These are phyloP conservation scores for Dipodascus albidus DNA, from an alignment of 805 yeast species.

Conservation along the genomic window DNA sequence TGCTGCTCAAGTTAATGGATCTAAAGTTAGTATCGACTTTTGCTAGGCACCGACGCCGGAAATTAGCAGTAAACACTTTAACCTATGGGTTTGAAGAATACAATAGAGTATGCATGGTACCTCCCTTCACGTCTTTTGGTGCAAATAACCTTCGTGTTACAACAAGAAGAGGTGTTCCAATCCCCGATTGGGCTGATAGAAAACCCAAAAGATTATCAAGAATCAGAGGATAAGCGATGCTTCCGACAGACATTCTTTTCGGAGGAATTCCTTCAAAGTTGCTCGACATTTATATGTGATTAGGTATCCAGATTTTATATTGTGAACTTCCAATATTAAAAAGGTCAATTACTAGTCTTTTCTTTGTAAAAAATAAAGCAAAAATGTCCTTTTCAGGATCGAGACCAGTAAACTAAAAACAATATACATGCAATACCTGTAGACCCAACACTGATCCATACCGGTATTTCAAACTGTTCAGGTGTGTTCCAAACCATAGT, in stretches of 20 bases:
- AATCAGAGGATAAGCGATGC: too few species aligned
- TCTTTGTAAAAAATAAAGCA: too few species aligned
- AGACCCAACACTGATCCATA: conserved; percentile 10
- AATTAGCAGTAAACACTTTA: background rate
- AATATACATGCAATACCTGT: conserved; percentile 4
- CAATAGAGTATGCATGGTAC: background rate
- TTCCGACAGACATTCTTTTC: too few species aligned
- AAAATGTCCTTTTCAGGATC: too few species aligned
- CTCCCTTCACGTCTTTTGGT: background rate
- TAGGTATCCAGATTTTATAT: background rate
- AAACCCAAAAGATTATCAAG: too few species aligned
- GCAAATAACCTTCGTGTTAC: background rate
- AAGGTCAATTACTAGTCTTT: too few species aligned
- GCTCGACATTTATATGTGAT: background rate
- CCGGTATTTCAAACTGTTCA: conserved; percentile 22
- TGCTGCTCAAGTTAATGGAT: too few species aligned
- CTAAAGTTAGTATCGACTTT: background rate
- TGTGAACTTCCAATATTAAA: background rate
- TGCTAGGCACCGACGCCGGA: background rate
- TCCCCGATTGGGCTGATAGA: background rate
- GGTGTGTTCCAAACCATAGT: conserved; percentile 26
- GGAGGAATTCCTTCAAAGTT: background rate
- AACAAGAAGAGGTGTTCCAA: background rate
- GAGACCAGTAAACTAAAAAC: conserved; percentile 1
- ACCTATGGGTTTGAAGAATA: background rate